Conservation (phyloP, 2,329 filamentous ascomycete genomes). For the Cladosporium sp. region DNA sequence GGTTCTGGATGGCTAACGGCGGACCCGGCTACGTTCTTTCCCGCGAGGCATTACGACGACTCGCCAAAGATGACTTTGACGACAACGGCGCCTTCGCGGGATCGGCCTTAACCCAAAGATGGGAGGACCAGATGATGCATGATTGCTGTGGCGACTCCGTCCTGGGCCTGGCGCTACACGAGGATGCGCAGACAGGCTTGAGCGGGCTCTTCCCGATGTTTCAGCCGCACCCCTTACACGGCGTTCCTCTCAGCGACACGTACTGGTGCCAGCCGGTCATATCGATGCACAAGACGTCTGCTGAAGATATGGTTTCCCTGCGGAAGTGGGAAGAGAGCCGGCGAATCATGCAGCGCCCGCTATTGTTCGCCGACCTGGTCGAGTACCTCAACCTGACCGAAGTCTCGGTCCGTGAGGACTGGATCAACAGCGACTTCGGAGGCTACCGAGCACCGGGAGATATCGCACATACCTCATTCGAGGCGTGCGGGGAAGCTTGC, state of each 20-base stretch:
- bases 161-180: constrained; percentile 42
- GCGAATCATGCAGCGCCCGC: constrained; percentile 21
- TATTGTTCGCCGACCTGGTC: constrained; percentile 20
- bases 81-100: constrained; percentile 36
- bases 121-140: constrained; percentile 35
- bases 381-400: constrained; percentile 19
- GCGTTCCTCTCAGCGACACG: constrained; percentile 41
- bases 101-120: constrained; percentile 24
- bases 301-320: constrained; percentile 15
- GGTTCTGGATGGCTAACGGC: constrained; percentile 43
- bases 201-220: constrained; percentile 47
- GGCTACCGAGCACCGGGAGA: constrained; percentile 11
- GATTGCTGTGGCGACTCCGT: constrained; percentile 50
- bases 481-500: constrained; percentile 40
- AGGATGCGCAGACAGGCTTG: constrained; percentile 31
- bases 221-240: constrained; percentile 44
- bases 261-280: constrained; percentile 49
- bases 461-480: constrained; percentile 22
- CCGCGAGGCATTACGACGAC: constrained; percentile 39
- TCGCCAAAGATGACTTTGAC: constrained; percentile 26
- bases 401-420: constrained; percentile 20
- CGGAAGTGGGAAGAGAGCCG: constrained; percentile 43
- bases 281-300: constrained; percentile 44
- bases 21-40: constrained; percentile 45
- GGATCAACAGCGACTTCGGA: constrained; percentile 31